phyloP scores from a whole-genome alignment of 805 yeast species.

The Citeromyces nyonsensis region DNA sequence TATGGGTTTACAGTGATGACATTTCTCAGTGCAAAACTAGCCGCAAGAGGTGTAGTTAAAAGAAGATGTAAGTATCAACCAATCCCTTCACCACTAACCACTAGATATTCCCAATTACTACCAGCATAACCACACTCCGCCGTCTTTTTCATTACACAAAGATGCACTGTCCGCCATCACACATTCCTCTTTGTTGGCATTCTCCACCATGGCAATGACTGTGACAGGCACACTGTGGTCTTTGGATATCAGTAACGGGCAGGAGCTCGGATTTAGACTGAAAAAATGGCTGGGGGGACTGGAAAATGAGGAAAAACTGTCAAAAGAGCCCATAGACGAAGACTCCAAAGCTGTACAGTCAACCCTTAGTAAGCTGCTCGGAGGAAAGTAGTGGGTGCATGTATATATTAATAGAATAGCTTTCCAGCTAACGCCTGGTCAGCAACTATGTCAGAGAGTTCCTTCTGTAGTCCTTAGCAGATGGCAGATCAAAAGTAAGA shows the following conservation, averaged over 20 bases:
- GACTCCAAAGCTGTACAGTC: conserved; percentile 39
- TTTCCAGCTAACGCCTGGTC: too few species aligned
- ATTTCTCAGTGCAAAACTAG: conserved; percentile 55
- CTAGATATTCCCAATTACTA: conserved; percentile 53
- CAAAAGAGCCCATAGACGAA: conserved; percentile 34
- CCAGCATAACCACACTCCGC: conserved; percentile 79
- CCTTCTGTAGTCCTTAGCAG: too few species aligned
- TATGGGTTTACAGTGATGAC: conserved; percentile 62
- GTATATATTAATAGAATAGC: too few species aligned
- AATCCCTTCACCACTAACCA: conserved; percentile 1
- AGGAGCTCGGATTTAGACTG: conserved; percentile 62
- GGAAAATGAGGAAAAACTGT: conserved; percentile 31
- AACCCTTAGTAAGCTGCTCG: too few species aligned
- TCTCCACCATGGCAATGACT: conserved; percentile 56
- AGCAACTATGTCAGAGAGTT: too few species aligned
- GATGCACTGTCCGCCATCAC: conserved; percentile 82
- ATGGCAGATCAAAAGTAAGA: too few species aligned
- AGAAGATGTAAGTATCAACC: conserved; percentile 40
- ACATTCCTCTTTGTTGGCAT: conserved; percentile 64
- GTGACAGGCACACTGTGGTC: conserved; percentile 71
- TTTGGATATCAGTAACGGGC: conserved; percentile 49
- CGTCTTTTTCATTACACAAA: conserved; percentile 61
- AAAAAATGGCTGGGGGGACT: conserved; percentile 55
- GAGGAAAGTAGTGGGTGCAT: too few species aligned
- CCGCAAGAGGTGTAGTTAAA: conserved; percentile 57